A percentile compares a stretch with the other conserved stretches of the same genome.
These are phyloP conservation scores for Apiotrichum mycotoxinovorans DNA, from an alignment of 1,284 basidiomycete species.

Conservation along the genomic window DNA sequence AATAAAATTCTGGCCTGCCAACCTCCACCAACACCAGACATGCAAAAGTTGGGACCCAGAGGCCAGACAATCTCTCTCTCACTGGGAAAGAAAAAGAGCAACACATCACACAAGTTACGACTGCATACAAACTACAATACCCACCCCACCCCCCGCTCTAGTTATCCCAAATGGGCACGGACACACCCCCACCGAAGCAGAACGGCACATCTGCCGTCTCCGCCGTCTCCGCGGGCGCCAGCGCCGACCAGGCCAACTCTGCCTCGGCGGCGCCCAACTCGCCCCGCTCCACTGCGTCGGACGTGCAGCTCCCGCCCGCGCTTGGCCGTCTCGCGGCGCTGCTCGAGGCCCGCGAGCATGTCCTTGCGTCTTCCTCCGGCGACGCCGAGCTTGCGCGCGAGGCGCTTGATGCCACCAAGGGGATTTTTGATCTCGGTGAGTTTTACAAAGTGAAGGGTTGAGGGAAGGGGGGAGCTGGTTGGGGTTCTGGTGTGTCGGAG, in stretches of 20 bases:
- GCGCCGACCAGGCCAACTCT: neutral
- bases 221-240: neutral
- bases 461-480: too few species aligned
- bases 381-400: constrained; percentile 58
- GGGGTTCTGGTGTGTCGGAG: too few species aligned
- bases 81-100: neutral
- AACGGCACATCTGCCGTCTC: neutral
- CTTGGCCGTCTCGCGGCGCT: constrained; percentile 11
- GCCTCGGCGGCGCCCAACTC: too few species aligned
- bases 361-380: constrained; percentile 49
- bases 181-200: neutral
- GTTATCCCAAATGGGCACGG: neutral
- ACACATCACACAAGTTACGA: neutral
- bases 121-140: too few species aligned
- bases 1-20: constrained; percentile 1
- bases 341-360: constrained; percentile 21
- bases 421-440: constrained; percentile 76
- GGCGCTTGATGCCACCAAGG: constrained; percentile 68
- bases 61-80: neutral
- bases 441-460: too few species aligned
- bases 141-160: too few species aligned
- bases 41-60: neutral
- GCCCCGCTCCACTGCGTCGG: neutral
- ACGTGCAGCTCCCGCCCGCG: constrained; percentile 4
- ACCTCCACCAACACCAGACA: neutral